phyloP scores from a whole-genome alignment of 495 filamentous ascomycete genomes.

The Aspergillus steynii region DNA sequence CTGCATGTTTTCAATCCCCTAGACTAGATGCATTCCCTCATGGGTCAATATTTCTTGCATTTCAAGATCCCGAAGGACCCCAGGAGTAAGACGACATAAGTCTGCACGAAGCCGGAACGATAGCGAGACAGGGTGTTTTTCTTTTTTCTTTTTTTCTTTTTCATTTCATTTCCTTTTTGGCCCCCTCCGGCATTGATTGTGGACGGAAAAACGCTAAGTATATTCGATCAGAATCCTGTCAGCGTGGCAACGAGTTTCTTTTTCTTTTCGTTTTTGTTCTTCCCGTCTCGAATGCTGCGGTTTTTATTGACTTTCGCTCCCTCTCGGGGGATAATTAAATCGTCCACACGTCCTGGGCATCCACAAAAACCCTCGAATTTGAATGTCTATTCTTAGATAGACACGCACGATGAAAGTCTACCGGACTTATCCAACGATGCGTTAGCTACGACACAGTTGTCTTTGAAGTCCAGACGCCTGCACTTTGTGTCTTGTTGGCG shows the following conservation, averaged over 20 bases:
- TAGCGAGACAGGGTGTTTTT: slow-evolving; percentile 12
- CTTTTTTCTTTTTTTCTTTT: not conserved
- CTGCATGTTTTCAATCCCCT: slow-evolving; percentile 5
- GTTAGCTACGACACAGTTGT: not conserved
- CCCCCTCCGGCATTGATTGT: not conserved
- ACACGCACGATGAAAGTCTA: not conserved
- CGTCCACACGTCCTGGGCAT: not conserved
- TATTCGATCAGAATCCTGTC: not conserved
- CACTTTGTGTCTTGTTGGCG: not conserved
- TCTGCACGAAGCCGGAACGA: slow-evolving; percentile 16
- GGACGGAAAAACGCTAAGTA: not conserved
- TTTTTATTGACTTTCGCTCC: not conserved
- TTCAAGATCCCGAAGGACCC: slow-evolving; percentile 9
- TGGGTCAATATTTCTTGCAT: slow-evolving; percentile 9
- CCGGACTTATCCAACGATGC: not conserved
- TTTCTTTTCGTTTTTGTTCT: not conserved
- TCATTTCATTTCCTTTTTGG: not conserved
- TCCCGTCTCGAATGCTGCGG: not conserved
- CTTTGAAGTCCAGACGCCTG: not conserved
- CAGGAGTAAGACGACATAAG: slow-evolving; percentile 8
- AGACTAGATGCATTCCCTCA: slow-evolving; percentile 4
- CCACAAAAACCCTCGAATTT: not conserved
- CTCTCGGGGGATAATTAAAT: not conserved
- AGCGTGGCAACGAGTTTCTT: not conserved
- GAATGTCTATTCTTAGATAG: not conserved